Evolutionary conservation across 352 stramenopile genomes (phyloP).

Genomic region (Globisporangium okanoganense): DNA sequence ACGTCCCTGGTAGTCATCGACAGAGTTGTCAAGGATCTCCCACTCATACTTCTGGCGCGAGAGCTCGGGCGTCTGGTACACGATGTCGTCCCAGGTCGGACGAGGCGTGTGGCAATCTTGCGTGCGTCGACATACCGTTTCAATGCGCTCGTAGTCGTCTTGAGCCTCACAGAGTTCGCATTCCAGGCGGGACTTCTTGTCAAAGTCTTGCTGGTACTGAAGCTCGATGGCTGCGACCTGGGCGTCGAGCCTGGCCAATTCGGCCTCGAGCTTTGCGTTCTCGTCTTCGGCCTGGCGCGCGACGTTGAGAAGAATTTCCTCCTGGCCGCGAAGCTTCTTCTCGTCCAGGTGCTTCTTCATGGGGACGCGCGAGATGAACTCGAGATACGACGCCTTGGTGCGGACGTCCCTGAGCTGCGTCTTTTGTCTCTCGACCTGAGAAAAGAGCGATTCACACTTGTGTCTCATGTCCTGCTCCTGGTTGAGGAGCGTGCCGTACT

Average conservation of each 20-base stretch:
- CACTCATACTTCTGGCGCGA: conserved; percentile 53
- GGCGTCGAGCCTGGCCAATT: conserved; percentile 31
- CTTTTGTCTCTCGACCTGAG: conserved; percentile 40
- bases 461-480: conserved; percentile 39
- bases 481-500: conserved; percentile 38
- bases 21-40: conserved; percentile 28
- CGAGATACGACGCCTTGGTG: conserved; percentile 46
- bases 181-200: conserved; percentile 18
- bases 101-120: conserved; percentile 64
- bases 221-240: conserved; percentile 31
- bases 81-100: conserved; percentile 55
- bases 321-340: conserved; percentile 53
- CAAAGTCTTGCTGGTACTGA: conserved; percentile 35
- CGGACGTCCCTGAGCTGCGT: conserved; percentile 38
- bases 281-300: conserved; percentile 32
- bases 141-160: conserved; percentile 23
- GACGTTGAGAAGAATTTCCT: conserved; percentile 24
- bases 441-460: conserved; percentile 38
- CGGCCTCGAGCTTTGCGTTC: conserved; percentile 37
- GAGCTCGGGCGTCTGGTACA: conserved; percentile 58
- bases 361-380: conserved; percentile 50
- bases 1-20: background rate
- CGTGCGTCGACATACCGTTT: conserved; percentile 23
- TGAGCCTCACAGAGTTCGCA: conserved; percentile 19
- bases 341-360: conserved; percentile 62